phyloP scores from a whole-genome alignment of 1,284 basidiomycete species.

The Ustilago loliicola region DNA sequence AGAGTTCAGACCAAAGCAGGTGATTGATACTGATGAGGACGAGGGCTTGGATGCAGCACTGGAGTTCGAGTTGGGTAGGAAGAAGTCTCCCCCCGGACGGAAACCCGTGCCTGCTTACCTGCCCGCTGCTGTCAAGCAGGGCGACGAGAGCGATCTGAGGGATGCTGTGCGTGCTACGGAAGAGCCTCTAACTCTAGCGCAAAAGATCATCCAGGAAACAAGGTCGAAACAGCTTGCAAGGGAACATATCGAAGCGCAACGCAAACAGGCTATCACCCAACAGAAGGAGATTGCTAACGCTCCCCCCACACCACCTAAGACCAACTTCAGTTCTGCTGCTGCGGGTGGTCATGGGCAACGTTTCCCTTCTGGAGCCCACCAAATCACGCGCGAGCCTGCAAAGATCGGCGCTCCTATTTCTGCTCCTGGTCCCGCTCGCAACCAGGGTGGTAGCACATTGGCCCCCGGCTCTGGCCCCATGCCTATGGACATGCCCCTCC shows the following conservation, averaged over 20 bases:
- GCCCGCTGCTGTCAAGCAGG: conserved; percentile 1
- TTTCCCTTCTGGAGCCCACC: conserved; percentile 45
- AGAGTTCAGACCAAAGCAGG: conserved; percentile 31
- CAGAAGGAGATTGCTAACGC: conserved; percentile 22
- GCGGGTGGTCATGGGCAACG: conserved; percentile 18
- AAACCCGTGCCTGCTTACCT: conserved; percentile 52
- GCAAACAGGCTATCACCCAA: conserved; percentile 14
- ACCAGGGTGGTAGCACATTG: conserved; percentile 25
- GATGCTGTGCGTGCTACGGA: conserved; percentile 10
- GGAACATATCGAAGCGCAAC: conserved; percentile 48
- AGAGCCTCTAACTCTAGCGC: conserved; percentile 57
- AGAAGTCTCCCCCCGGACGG: conserved; percentile 55
- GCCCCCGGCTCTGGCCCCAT: conserved; percentile 57
- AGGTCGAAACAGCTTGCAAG: conserved; percentile 52
- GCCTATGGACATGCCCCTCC: conserved; percentile 54
- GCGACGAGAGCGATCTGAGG: background rate
- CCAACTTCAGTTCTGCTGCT: background rate
- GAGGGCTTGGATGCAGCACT: conserved; percentile 24
- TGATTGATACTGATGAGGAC: conserved; percentile 27
- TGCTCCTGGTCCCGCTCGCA: background rate
- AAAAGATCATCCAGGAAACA: conserved; percentile 63
- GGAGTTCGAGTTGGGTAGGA: conserved; percentile 32
- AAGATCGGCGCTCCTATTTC: background rate
- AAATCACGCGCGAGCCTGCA: conserved; percentile 33
- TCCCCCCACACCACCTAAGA: conserved; percentile 36